Percentiles rank a stretch among this genome's conserved stretches.
Conservation (phyloP, 148 eudicot species). For the Nepenthes gracilis region DNA sequence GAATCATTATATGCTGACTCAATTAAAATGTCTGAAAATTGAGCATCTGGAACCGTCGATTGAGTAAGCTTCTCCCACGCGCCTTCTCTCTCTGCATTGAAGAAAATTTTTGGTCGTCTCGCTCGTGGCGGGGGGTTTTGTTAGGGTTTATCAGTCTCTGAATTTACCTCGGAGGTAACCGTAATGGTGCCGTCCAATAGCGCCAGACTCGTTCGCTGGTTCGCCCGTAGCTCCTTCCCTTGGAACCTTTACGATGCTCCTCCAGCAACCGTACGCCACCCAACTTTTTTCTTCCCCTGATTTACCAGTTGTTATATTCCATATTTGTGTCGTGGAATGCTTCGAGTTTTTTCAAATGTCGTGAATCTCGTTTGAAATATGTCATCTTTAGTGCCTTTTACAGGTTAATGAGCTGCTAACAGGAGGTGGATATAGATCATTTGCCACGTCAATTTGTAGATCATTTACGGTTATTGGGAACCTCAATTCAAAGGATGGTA, state of each 20-base stretch:
- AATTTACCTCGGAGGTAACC: neutral
- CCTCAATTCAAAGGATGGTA: slow-evolving; percentile 26
- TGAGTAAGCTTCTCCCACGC: too few relatives aligned
- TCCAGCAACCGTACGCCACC: neutral
- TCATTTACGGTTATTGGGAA: slow-evolving; percentile 14
- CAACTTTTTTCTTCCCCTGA: neutral
- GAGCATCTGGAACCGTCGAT: too few relatives aligned
- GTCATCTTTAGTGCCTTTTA: neutral
- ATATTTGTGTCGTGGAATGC: neutral
- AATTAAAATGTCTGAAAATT: too few relatives aligned
- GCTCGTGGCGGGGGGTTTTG: neutral
- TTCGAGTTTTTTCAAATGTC: neutral
- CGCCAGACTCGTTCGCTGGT: slow-evolving; percentile 3
- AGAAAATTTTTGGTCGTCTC: neutral
- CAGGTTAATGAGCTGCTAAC: slow-evolving; percentile 27
- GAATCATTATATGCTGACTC: too few relatives aligned
- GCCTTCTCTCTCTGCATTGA: too few relatives aligned
- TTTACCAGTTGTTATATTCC: neutral
- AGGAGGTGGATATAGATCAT: slow-evolving; percentile 23
- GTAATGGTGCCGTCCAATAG: slow-evolving; percentile 12
- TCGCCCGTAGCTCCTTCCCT: neutral
- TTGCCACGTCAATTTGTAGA: slow-evolving; percentile 19
- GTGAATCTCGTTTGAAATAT: neutral
- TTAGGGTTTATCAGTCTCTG: neutral
- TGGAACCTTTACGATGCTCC: neutral